Conservation (phyloP, 1,139 yeast genomes). For the Protomyces macrosporus region DNA sequence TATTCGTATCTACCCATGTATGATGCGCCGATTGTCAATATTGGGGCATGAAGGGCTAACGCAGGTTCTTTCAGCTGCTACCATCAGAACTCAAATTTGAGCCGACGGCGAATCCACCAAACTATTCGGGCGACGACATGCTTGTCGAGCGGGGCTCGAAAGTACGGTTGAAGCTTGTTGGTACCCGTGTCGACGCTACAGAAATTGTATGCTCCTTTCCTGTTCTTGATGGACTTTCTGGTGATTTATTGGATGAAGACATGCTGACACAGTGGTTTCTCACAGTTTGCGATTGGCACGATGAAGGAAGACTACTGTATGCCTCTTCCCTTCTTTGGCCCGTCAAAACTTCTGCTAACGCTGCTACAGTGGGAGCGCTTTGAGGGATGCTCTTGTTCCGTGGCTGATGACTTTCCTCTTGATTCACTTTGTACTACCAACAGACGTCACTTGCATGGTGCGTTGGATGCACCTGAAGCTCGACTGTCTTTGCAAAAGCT, state of each 20-base stretch:
- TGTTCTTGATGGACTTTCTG: not conserved
- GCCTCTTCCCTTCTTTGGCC: constrained; percentile 56
- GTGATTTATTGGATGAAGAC: not conserved
- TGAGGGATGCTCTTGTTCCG: not conserved
- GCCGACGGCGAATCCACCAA: constrained; percentile 96
- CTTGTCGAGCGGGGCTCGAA: constrained; percentile 89
- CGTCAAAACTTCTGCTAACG: constrained; percentile 33
- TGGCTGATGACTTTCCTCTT: too few relatives aligned
- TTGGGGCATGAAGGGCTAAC: constrained; percentile 1
- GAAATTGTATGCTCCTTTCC: constrained; percentile 54
- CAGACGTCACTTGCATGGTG: too few relatives aligned
- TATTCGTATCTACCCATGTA: constrained; percentile 83
- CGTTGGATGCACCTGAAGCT: too few relatives aligned
- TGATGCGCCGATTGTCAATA: constrained; percentile 22
- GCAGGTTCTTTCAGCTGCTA: constrained; percentile 47
- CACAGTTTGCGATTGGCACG: constrained; percentile 52
- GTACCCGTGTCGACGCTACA: constrained; percentile 95
- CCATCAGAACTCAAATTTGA: constrained; percentile 92
- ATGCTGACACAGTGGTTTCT: constrained; percentile 12
- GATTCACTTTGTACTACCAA: too few relatives aligned
- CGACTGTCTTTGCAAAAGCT: too few relatives aligned
- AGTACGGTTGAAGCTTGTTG: constrained; percentile 90
- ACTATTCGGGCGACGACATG: constrained; percentile 95
- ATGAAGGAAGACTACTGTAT: constrained; percentile 83
- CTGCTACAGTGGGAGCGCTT: constrained; percentile 4